Base-by-base conservation (phyloP, 2,329 filamentous ascomycete genomes). In the Alternaria consortialis region DNA sequence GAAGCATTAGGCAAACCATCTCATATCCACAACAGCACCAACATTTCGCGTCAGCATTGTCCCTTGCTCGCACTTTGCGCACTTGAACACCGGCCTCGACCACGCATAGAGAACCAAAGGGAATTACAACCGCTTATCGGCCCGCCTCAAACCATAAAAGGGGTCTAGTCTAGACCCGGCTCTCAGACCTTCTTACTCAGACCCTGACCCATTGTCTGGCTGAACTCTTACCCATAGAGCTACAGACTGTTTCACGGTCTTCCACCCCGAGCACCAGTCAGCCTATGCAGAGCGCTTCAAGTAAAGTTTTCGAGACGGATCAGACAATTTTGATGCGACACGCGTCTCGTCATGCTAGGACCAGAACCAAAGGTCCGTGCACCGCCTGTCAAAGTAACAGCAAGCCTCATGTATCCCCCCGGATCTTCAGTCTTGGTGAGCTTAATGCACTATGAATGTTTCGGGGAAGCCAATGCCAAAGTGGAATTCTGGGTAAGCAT, bases 131-230 rank as follows among this genome's bases (percentile, higher is more conserved):
- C 32, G 23, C 40, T 43, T 36, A 53, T 58, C 56, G 56, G 56
- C 32, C 56, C 56, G 40, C 37, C 36, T 53, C 56, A 54, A 40
- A 47, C 50, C 56, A 27, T 54, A 34, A 47, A 47, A 46, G 34
- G 25, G 25, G 23, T 39, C 9, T 46, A 32, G 52, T 46, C 56
- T 39, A 52, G 50, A 54, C 36, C 56, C 32, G 20, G 13, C 20
- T 25, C 20, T 3, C 20, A 25, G 39, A 23, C 17, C 37, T 23
- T 40, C 46, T 39, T 40, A 42, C 46, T 39, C 48, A 42, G 40
- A 53, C 48, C 56, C 32, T 32, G 37, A 27, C 46, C 37, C 47
- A 29, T 27, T 25, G 4, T 34, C 17, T 52, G 29, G 46, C 20
- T 52, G 32, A 44, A 12, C 39, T 46, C 56, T 58, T 43, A 54